Evolutionary conservation across 495 filamentous ascomycete genomes (phyloP).

Genomic region (Collariella sp.): DNA sequence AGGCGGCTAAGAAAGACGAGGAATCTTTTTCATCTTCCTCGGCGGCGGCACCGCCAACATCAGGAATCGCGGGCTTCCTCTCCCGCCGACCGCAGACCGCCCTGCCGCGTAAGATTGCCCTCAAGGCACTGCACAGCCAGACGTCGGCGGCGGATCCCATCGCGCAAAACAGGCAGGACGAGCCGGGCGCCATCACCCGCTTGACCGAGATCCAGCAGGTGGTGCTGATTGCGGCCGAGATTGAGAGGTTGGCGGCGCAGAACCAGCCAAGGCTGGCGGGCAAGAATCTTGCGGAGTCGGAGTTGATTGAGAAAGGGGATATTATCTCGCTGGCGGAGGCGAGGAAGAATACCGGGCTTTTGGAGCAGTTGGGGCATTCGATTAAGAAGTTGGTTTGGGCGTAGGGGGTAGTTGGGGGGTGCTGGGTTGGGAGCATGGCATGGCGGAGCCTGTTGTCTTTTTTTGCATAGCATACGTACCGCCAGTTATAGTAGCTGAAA

Average conservation of each 20-base stretch:
- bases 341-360: slow-evolving; percentile 72
- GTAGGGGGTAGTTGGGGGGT: slow-evolving; percentile 24
- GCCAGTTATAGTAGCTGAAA: neutral
- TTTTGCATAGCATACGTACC: neutral
- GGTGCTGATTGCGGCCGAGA: slow-evolving; percentile 58
- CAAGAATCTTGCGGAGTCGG: slow-evolving; percentile 25
- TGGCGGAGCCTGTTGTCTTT: neutral
- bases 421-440: neutral
- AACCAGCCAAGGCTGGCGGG: slow-evolving; percentile 29
- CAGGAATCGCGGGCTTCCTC: slow-evolving; percentile 26
- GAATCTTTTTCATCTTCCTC: slow-evolving; percentile 1
- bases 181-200: slow-evolving; percentile 23
- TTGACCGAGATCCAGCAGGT: slow-evolving; percentile 63
- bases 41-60: neutral
- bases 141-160: slow-evolving; percentile 40
- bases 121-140: slow-evolving; percentile 54
- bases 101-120: slow-evolving; percentile 34
- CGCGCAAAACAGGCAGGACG: slow-evolving; percentile 24
- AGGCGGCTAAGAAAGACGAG: slow-evolving; percentile 1
- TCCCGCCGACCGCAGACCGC: slow-evolving; percentile 19
- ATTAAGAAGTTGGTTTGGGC: slow-evolving; percentile 92
- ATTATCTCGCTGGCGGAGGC: slow-evolving; percentile 78
- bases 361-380: slow-evolving; percentile 78
- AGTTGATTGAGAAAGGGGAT: slow-evolving; percentile 58
- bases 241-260: slow-evolving; percentile 37